A percentile compares a stretch with the other conserved stretches of the same genome.
These are phyloP conservation scores for Pleurozium schreberi DNA, from an alignment of 225 moss, liverwort and hornwort genomes.

Conservation along the genomic window DNA sequence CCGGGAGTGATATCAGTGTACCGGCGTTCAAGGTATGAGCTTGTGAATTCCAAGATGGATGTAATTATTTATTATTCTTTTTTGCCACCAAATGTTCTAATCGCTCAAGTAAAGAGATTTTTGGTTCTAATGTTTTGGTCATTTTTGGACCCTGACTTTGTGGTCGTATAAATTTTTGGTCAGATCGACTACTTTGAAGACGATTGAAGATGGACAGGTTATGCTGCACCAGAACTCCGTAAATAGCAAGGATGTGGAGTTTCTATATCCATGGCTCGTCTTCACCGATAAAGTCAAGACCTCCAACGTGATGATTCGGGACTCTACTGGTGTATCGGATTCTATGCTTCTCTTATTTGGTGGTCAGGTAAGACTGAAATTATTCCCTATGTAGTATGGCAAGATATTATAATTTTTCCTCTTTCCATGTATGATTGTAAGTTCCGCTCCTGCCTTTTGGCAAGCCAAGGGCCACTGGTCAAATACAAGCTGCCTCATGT, in stretches of 20 bases:
- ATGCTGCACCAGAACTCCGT: slow-evolving; percentile 89
- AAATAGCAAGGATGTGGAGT: slow-evolving; percentile 57
- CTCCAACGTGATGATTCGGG: slow-evolving; percentile 83
- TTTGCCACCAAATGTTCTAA: neutral
- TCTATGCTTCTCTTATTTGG: slow-evolving; percentile 88
- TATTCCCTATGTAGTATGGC: neutral
- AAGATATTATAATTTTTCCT: neutral
- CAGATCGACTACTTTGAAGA: slow-evolving; percentile 76
- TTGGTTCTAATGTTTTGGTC: neutral
- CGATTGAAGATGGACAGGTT: slow-evolving; percentile 97
- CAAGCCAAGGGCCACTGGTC: too few relatives aligned
- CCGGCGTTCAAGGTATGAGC: slow-evolving; percentile 34
- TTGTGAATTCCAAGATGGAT: neutral
- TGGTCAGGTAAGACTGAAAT: slow-evolving; percentile 41
- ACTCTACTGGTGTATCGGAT: slow-evolving; percentile 78
- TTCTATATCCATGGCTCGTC: slow-evolving; percentile 79
- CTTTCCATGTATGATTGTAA: too few relatives aligned
- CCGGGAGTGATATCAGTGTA: slow-evolving; percentile 94
- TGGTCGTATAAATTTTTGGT: neutral
- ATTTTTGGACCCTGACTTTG: neutral
- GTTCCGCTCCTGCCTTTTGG: too few relatives aligned
- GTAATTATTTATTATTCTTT: neutral
- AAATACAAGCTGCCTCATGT: neutral
- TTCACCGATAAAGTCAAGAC: slow-evolving; percentile 98
- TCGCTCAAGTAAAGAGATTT: neutral